A percentile compares a stretch with the other conserved stretches of the same genome.
Conservation (phyloP, 495 filamentous ascomycete species). For the Lasiosphaeria hispida region DNA sequence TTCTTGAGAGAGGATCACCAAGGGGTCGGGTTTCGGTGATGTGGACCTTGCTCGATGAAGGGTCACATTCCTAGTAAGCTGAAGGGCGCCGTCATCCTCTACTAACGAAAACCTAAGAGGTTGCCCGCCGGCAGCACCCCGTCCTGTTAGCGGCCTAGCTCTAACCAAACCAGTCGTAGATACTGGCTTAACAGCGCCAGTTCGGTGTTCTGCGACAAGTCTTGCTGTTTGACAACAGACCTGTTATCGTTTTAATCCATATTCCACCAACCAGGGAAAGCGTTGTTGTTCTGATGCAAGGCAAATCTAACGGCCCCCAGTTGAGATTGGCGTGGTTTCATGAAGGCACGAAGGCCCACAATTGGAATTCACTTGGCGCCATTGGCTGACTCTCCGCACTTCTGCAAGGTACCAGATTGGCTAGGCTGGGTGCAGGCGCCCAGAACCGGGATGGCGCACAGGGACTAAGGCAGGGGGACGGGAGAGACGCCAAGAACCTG, state of each 20-base stretch:
- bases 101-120: background rate
- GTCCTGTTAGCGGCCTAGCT: no score
- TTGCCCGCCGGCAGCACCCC: no score
- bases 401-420: slow-evolving; percentile 40
- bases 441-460: slow-evolving; percentile 16
- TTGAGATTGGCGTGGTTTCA: slow-evolving; percentile 16
- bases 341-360: slow-evolving; percentile 5
- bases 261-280: background rate
- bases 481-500: background rate
- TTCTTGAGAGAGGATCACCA: background rate
- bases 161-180: no score
- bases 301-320: background rate
- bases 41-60: slow-evolving; percentile 2
- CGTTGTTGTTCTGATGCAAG: slow-evolving; percentile 4
- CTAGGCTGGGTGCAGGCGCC: slow-evolving; percentile 33
- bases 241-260: no score
- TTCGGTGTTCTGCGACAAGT: no score
- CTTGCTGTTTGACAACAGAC: no score
- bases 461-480: slow-evolving; percentile 18
- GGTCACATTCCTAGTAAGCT: background rate
- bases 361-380: background rate
- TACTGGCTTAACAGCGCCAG: no score
- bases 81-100: background rate
- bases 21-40: background rate
- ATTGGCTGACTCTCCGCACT: slow-evolving; percentile 14